A percentile compares a stretch with the other conserved stretches of the same genome.
Conservation (phyloP, 129 eudicot species). For the Arctium minus region DNA sequence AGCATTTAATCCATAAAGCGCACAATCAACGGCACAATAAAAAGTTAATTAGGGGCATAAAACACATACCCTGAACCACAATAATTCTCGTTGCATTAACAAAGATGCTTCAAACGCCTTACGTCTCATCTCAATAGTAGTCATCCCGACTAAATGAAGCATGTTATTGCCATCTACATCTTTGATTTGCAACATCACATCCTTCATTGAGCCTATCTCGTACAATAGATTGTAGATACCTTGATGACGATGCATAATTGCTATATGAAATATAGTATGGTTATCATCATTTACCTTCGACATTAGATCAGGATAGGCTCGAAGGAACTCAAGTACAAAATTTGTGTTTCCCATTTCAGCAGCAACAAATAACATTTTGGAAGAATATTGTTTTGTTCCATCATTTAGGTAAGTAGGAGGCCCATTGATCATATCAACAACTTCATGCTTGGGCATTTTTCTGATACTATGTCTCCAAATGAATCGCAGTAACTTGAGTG, state of each 20-base stretch:
- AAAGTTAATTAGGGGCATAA: background rate
- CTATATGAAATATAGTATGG: background rate
- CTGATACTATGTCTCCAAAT: background rate
- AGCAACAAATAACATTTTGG: slow-evolving; percentile 10
- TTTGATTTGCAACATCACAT: background rate
- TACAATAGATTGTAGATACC: background rate
- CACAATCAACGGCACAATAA: no score
- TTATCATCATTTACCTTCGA: slow-evolving; percentile 13
- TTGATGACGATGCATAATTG: slow-evolving; percentile 17
- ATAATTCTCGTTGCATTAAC: background rate
- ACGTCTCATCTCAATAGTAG: background rate
- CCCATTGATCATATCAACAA: background rate
- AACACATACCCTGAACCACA: background rate
- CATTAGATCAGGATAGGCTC: slow-evolving; percentile 14
- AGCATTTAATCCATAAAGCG: background rate
- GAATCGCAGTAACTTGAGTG: background rate
- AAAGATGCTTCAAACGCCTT: slow-evolving; percentile 6
- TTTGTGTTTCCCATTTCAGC: background rate
- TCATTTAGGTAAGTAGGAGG: background rate
- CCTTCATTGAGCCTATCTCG: slow-evolving; percentile 14
- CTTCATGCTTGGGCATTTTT: background rate
- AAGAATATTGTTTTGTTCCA: background rate
- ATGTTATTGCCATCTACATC: slow-evolving; percentile 14
- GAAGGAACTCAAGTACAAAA: slow-evolving; percentile 1
- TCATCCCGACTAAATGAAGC: slow-evolving; percentile 25